Conservation (phyloP, 2,329 filamentous ascomycete genomes). For the Cercospora sp. region DNA sequence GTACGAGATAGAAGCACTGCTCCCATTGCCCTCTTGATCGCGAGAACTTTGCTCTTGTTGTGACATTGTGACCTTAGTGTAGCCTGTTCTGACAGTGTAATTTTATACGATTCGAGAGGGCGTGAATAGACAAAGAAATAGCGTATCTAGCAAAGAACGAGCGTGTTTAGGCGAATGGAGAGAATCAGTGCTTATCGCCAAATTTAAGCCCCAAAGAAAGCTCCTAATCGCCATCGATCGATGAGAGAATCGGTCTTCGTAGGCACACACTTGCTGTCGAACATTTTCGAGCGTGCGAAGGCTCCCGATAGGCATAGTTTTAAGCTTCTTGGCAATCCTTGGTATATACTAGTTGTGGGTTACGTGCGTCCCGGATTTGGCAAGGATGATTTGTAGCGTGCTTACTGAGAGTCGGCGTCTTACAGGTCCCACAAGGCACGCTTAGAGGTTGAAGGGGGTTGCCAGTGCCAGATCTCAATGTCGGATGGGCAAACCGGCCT, state of each 20-base stretch:
- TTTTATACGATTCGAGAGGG: not conserved
- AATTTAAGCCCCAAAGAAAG: too few relatives aligned
- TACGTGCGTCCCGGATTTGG: not conserved
- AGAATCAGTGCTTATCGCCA: not conserved
- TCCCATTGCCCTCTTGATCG: not conserved
- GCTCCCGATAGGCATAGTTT: not conserved
- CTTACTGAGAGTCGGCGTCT: not conserved
- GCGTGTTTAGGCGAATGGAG: not conserved
- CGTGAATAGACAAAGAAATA: not conserved
- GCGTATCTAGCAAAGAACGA: not conserved
- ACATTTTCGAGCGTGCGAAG: not conserved
- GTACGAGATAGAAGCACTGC: not conserved
- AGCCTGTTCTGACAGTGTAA: not conserved
- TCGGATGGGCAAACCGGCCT: not conserved
- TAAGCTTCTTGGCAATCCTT: not conserved
- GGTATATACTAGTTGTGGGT: not conserved
- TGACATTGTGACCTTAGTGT: not conserved
- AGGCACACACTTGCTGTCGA: not conserved
- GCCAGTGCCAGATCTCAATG: not conserved
- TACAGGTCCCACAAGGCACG: not conserved
- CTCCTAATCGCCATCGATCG: not conserved
- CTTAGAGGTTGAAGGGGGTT: not conserved
- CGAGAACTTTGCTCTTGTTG: not conserved
- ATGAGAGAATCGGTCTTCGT: not conserved
- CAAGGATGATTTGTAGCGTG: not conserved